Percentiles rank a stretch among this genome's conserved stretches.
These are phyloP conservation scores for Ceratocystis alfenasii DNA, from an alignment of 2,329 filamentous ascomycete genomes.

Conservation along the genomic window DNA sequence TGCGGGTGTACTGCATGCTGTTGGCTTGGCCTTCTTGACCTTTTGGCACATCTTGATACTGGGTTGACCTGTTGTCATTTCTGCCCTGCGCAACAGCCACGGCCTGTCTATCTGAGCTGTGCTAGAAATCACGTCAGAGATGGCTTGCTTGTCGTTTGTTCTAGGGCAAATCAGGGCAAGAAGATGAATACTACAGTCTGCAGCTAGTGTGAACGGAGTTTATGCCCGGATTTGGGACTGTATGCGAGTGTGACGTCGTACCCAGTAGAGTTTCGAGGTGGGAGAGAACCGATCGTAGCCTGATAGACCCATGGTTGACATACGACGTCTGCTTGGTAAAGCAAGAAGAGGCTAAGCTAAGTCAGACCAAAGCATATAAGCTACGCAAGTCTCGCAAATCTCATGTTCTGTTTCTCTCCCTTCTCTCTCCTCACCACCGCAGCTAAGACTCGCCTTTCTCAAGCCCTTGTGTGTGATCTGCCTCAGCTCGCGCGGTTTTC, in stretches of 20 bases:
- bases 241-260: neutral
- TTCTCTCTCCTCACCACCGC: slow-evolving; percentile 9
- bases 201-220: too few relatives aligned
- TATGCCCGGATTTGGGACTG: neutral
- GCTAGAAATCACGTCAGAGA: too few relatives aligned
- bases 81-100: too few relatives aligned
- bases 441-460: slow-evolving; percentile 2
- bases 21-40: too few relatives aligned
- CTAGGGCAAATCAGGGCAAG: neutral
- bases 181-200: neutral
- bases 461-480: slow-evolving; percentile 2
- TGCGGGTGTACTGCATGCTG: neutral
- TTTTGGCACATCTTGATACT: too few relatives aligned
- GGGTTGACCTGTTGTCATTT: too few relatives aligned
- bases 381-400: neutral
- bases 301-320: neutral
- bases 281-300: neutral
- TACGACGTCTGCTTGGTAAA: neutral
- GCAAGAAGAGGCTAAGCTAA: too few relatives aligned
- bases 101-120: too few relatives aligned
- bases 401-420: neutral
- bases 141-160: neutral
- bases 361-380: slow-evolving; percentile 3
- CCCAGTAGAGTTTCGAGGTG: neutral
- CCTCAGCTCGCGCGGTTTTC: neutral